Conservation (phyloP, 768 basidiomycete genomes). For the Macrocybe gigantea region DNA sequence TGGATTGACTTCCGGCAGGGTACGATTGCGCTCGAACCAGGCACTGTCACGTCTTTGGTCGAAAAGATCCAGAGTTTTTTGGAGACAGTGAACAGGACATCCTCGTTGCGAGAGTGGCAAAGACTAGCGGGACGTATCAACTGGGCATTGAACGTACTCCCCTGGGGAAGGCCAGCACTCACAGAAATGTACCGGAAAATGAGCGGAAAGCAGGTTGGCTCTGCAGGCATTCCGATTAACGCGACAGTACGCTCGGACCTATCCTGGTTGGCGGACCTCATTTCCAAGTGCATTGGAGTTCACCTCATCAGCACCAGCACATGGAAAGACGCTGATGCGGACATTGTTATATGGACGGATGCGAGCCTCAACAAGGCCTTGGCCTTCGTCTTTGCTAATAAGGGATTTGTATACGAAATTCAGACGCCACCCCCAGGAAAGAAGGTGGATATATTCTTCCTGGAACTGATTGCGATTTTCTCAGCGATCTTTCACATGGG, state of each 20-base stretch:
- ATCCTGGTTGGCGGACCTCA: background rate
- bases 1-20: slow-evolving; percentile 18
- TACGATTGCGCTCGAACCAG: slow-evolving; percentile 11
- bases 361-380: background rate
- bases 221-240: background rate
- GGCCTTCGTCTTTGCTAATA: background rate
- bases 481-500: slow-evolving; percentile 4
- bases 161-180: slow-evolving; percentile 9
- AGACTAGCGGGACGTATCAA: slow-evolving; percentile 24
- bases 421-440: background rate
- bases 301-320: background rate
- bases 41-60: slow-evolving; percentile 11
- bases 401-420: background rate
- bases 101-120: slow-evolving; percentile 20
- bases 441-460: slow-evolving; percentile 2
- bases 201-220: slow-evolving; percentile 4
- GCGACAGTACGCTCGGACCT: background rate
- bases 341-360: slow-evolving; percentile 1
- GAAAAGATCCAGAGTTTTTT: background rate
- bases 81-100: background rate
- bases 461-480: slow-evolving; percentile 4
- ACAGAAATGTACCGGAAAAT: slow-evolving; percentile 8
- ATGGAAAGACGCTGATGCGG: background rate
- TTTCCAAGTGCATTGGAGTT: background rate
- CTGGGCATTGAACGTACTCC: slow-evolving; percentile 26